Evolutionary conservation across 2,329 filamentous ascomycete species (phyloP), one percentile per base, ranked within the genome.

Genomic region (Colletotrichum sp.): DNA sequence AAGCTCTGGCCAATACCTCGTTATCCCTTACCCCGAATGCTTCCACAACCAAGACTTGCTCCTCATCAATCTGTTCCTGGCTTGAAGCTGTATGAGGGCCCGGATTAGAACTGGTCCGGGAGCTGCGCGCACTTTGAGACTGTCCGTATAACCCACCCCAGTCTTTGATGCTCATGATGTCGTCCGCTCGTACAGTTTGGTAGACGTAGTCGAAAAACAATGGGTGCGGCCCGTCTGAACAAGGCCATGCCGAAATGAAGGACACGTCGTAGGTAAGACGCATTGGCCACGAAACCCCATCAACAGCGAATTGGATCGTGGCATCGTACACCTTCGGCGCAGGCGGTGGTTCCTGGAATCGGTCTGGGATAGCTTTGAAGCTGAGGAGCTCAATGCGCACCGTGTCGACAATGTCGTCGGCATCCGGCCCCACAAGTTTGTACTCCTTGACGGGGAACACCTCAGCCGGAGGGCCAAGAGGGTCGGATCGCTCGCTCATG

Each of bases 21-120:
- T 95, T 95, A 83, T 95, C 94, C 65, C 88, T 87, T 26, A 94
- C 93, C 1, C 94, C 94, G 81, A 94, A 92, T 1, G 93, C 93
- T 84, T 95, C 93, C 16, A 95, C 89, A 6, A 93, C 92, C 10
- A 96, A 86, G 5, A 96, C 93, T 79, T 90, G 90, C 78, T 94
- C 93, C 30, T 91, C 86, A 71, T 93, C 91, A 22, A 88, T 85
- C 16, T 87, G 85, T 16, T 87, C 84, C 52, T 81, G 79, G 64
- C 78, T 80, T 70, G 34, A 72, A 55, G 13, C 77, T 71, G 63
- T 74, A 62, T 72, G 68, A 36, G 79, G 79, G 18, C 79, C 80
- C 69, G 83, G 82, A 18, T 81, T 82, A 12, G 84, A 84, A 64
- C 83, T 85, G 16, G 84, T 85, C 64, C 81, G 48, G 6, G 75